Evolutionary conservation across 1,139 yeast genomes (phyloP).

Genomic region (Geotrichum bryndzae): DNA sequence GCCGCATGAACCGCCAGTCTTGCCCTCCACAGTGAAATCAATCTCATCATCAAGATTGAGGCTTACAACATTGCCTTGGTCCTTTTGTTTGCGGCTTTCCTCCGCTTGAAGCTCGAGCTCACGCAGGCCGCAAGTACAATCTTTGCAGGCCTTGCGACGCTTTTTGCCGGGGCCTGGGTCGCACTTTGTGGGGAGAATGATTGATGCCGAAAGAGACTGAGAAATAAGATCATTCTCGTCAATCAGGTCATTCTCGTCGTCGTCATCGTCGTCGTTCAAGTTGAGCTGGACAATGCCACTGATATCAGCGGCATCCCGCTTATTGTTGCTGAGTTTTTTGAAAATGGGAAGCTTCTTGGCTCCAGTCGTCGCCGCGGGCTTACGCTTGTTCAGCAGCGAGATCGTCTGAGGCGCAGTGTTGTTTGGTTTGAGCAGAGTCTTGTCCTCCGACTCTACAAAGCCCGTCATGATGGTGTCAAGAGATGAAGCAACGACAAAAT

Average conservation of each 20-base stretch:
- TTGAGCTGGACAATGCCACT: constrained; percentile 4
- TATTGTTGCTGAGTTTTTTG: background rate
- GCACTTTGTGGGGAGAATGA: constrained; percentile 40
- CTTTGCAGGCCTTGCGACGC: constrained; percentile 74
- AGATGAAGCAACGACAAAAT: constrained; percentile 40
- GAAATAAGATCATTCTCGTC: constrained; percentile 33
- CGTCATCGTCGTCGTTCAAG: constrained; percentile 41
- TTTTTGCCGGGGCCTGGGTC: constrained; percentile 44
- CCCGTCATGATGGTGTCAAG: constrained; percentile 62
- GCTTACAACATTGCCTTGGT: constrained; percentile 40
- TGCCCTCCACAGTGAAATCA: constrained; percentile 92
- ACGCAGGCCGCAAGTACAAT: constrained; percentile 93
- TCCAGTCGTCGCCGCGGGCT: background rate
- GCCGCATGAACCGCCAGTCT: constrained; percentile 86
- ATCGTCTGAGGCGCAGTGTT: constrained; percentile 31
- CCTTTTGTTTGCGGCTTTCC: constrained; percentile 28
- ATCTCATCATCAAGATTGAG: constrained; percentile 46
- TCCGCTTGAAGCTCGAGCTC: constrained; percentile 50
- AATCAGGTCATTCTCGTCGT: constrained; percentile 45
- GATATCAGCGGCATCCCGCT: background rate
- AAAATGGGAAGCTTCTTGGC: constrained; percentile 2
- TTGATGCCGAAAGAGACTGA: constrained; percentile 35
- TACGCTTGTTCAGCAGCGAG: constrained; percentile 4
- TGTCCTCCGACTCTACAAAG: constrained; percentile 44
- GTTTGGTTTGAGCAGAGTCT: constrained; percentile 41